phyloP scores from a whole-genome alignment of 345 rosid genomes.

The Toxicodendron radicans region DNA sequence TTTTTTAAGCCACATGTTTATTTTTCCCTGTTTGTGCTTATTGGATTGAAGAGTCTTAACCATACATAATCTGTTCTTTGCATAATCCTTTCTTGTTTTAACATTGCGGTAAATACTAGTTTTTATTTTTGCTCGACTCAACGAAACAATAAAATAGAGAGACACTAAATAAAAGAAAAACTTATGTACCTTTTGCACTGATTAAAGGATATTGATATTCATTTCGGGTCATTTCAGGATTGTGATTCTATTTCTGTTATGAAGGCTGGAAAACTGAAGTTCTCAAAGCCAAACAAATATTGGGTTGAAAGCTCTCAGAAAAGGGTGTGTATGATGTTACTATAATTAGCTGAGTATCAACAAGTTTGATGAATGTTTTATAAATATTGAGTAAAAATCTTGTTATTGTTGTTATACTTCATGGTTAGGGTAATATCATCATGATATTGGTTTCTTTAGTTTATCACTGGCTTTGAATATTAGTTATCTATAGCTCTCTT shows the following conservation, averaged over 20 bases:
- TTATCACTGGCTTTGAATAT: background rate
- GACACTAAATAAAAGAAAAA: background rate
- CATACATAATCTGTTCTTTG: background rate
- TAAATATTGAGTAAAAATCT: background rate
- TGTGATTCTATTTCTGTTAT: conserved; percentile 61
- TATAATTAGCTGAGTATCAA: background rate
- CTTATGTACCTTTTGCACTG: background rate
- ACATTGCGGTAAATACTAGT: background rate
- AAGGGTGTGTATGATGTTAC: conserved; percentile 49
- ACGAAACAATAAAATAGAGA: background rate
- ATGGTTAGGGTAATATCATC: too few species aligned
- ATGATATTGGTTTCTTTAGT: background rate
- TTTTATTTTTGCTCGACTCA: background rate
- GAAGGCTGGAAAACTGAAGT: conserved; percentile 74
- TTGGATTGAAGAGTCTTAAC: background rate
- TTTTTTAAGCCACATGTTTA: background rate
- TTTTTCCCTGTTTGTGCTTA: background rate
- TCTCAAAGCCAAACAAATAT: conserved; percentile 70
- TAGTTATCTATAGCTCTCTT: background rate
- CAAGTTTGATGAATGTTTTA: background rate
- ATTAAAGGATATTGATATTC: conserved; percentile 11
- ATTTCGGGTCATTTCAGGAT: conserved; percentile 44
- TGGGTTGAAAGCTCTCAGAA: conserved; percentile 85
- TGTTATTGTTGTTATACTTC: too few species aligned
- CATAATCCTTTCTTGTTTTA: background rate